Evolutionary conservation across 106 monocot species (phyloP), one percentile per base, ranked within the genome.

Genomic region (Posidonia australis): DNA sequence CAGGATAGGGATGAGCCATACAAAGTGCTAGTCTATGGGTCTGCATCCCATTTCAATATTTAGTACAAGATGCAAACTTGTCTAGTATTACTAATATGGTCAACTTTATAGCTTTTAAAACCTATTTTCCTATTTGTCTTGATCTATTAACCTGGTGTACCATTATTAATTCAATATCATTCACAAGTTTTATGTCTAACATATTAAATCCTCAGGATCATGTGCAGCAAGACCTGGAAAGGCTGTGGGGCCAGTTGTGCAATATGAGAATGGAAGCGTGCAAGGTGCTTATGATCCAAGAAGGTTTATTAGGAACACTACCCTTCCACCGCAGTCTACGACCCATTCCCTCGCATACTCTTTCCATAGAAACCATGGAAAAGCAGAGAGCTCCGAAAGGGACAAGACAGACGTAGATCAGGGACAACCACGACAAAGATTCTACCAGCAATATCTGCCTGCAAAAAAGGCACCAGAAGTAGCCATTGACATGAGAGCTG

Each of bases 181-280:
- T n/a, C n/a, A n/a, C n/a, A n/a, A n/a, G n/a, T n/a, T n/a, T n/a
- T n/a, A n/a, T n/a, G n/a, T n/a, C n/a, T n/a, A n/a, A n/a, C n/a
- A n/a, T n/a, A n/a, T n/a, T n/a, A n/a, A n/a, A n/a, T n/a, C n/a
- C n/a, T n/a, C 11, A 20, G n/a, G 20, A 23, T 16, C 16, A 26
- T 26, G 12, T 72, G 41, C 85, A 84, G 90, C 84, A 60, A 87
- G 75, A 60, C 82, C 80, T 4, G 90, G 90, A 25, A 94, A 82
- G 72, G 75, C 70, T 28, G 72, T 82, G 26, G 88, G 93, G 16
- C 81, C 89, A 26, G 84, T 86, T 26, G 57, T 84, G 51, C 77
- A 82, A 5, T 82, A 77, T 44, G 90, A 96, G 42, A 84, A 77
- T 58, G 64, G 74, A 9, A 67, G 62, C 32, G 18, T 74, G 0